These are phyloP conservation scores for Trichoderma harzianum DNA, from an alignment of 2,329 filamentous ascomycete genomes.

Conservation along the genomic window DNA sequence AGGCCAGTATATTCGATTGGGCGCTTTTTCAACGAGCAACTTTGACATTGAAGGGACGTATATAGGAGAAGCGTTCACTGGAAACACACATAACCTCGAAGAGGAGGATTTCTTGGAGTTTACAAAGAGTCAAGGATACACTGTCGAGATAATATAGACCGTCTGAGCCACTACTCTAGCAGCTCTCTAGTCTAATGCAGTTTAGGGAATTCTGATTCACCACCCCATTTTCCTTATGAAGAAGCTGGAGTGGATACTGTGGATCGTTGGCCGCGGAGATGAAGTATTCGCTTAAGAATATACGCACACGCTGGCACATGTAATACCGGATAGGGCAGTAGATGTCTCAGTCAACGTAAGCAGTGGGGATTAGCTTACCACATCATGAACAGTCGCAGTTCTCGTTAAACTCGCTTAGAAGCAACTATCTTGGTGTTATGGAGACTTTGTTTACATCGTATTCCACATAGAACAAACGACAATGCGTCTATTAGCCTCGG, in stretches of 20 bases:
- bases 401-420: neutral
- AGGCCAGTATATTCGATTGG: neutral
- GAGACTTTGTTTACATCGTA: neutral
- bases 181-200: neutral
- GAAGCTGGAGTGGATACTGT: neutral
- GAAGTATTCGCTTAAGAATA: neutral
- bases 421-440: neutral
- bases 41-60: neutral
- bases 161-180: neutral
- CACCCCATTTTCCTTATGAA: neutral
- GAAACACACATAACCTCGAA: neutral
- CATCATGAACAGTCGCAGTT: neutral
- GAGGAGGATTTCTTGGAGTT: neutral
- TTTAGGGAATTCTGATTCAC: neutral
- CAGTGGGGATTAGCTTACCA: neutral
- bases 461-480: neutral
- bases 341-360: neutral
- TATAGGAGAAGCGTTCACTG: neutral
- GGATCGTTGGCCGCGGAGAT: neutral
- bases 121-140: neutral
- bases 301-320: neutral
- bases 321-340: neutral
- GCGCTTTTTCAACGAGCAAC: neutral
- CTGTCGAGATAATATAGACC: neutral
- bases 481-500: neutral